Conservation (phyloP, 257 asterid species). For the Forsythia suspensa region DNA sequence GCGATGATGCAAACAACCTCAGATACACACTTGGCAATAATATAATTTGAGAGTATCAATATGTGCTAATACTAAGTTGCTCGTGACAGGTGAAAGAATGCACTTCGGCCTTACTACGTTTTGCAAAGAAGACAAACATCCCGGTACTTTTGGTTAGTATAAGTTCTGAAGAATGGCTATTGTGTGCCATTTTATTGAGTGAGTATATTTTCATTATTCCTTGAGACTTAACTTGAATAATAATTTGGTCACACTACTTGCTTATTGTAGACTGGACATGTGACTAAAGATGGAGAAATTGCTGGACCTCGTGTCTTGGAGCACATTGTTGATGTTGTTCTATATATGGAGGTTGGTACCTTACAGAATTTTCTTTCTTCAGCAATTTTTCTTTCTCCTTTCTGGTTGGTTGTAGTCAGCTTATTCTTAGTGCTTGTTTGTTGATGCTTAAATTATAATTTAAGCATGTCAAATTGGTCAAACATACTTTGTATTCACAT, state of each 20-base stretch:
- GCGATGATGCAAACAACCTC: slow-evolving; percentile 8
- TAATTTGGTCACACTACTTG: slow-evolving; percentile 14
- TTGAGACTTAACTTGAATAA: slow-evolving; percentile 9
- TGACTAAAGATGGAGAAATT: slow-evolving; percentile 88
- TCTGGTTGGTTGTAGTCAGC: neutral
- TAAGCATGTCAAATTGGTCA: too few species aligned
- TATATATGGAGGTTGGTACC: slow-evolving; percentile 90
- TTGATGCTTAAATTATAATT: too few species aligned
- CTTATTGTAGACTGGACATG: slow-evolving; percentile 81
- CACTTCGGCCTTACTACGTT: slow-evolving; percentile 85
- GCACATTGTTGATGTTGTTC: slow-evolving; percentile 96
- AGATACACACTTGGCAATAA: slow-evolving; percentile 7
- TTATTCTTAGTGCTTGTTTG: neutral
- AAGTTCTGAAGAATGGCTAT: neutral
- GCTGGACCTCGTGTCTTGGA: slow-evolving; percentile 98
- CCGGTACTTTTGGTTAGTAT: slow-evolving; percentile 81
- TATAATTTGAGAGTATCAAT: neutral
- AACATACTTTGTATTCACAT: too few species aligned
- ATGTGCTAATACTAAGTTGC: slow-evolving; percentile 10
- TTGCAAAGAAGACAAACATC: slow-evolving; percentile 84
- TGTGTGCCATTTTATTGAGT: neutral
- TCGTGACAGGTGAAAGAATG: slow-evolving; percentile 85
- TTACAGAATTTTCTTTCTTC: slow-evolving; percentile 20
- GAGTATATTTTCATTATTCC: neutral
- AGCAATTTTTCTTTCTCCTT: slow-evolving; percentile 1